phyloP scores from a whole-genome alignment of 441 rosid species.

The Jatropha multifida region DNA sequence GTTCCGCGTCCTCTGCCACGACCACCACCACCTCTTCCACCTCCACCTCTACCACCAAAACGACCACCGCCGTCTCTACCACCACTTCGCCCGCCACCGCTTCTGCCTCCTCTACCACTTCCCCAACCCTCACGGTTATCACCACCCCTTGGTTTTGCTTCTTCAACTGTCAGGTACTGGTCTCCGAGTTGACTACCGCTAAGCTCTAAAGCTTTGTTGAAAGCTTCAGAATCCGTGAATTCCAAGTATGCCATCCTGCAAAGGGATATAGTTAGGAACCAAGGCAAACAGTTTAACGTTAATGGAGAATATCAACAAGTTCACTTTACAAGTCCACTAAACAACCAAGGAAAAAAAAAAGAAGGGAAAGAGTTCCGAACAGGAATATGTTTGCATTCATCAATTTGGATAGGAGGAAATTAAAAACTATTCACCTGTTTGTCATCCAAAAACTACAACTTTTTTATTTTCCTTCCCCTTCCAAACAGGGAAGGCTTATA shows the following conservation, averaged over 20 bases:
- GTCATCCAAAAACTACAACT: no score
- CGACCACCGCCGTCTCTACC: conserved; percentile 32
- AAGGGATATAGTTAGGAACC: not conserved
- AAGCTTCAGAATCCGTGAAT: conserved; percentile 38
- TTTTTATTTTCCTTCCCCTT: no score
- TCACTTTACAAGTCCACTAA: not conserved
- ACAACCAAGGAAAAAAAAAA: no score
- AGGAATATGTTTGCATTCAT: no score
- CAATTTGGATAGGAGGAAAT: no score
- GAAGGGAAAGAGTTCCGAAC: no score
- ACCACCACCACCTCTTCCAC: conserved; percentile 32
- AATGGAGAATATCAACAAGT: not conserved
- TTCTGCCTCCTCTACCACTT: conserved; percentile 31
- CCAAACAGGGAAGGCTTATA: no score
- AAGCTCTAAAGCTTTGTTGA: conserved; percentile 61
- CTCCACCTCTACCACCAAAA: conserved; percentile 18
- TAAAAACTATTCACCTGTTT: no score
- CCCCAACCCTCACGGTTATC: no score
- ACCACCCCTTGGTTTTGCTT: conserved; percentile 55
- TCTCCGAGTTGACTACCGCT: conserved; percentile 55
- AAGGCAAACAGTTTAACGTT: not conserved
- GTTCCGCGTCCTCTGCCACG: conserved; percentile 42
- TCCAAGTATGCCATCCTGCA: conserved; percentile 74
- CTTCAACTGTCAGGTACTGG: conserved; percentile 55
- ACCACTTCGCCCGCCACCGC: conserved; percentile 33